A percentile compares a stretch with the other conserved stretches of the same genome.
Evolutionary conservation across 2,329 filamentous ascomycete species (phyloP).

Genomic region (Aureobasidium melanogenum): DNA sequence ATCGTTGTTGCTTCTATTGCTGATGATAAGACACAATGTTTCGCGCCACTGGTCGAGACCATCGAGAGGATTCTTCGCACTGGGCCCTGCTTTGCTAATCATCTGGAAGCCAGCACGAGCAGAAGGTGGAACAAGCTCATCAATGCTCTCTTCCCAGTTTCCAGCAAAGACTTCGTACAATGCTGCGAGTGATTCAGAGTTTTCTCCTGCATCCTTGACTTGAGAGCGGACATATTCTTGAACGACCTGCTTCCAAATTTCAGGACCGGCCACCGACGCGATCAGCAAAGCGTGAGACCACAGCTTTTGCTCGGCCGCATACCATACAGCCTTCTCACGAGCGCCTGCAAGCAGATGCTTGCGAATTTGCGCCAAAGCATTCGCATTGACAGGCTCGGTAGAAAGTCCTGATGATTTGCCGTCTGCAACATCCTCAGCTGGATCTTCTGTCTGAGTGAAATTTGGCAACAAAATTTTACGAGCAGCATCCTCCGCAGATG

Average conservation of each 20-base stretch:
- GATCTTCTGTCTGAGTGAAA: constrained; percentile 12
- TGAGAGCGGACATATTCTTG: constrained; percentile 95
- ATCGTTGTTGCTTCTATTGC: constrained; percentile 79
- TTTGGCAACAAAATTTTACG: constrained; percentile 64
- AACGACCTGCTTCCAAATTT: constrained; percentile 81
- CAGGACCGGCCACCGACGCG: constrained; percentile 64
- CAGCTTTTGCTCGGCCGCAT: constrained; percentile 81
- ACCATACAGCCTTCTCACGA: constrained; percentile 85
- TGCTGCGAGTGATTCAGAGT: constrained; percentile 79
- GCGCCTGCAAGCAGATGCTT: constrained; percentile 69
- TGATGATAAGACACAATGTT: constrained; percentile 74
- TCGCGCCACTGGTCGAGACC: constrained; percentile 93
- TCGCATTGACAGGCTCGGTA: constrained; percentile 60
- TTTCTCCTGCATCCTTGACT: constrained; percentile 70
- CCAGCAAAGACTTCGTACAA: constrained; percentile 91
- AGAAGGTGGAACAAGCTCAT: constrained; percentile 88
- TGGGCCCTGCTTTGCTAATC: constrained; percentile 60
- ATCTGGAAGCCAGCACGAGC: constrained; percentile 88
- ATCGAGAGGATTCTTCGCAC: constrained; percentile 64
- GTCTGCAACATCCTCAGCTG: constrained; percentile 21
- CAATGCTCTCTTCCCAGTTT: constrained; percentile 87
- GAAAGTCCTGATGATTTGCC: constrained; percentile 20
- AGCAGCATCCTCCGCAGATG: constrained; percentile 64
- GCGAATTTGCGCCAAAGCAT: constrained; percentile 62
- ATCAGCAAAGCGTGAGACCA: constrained; percentile 97